Evolutionary conservation across 495 filamentous ascomycete species (phyloP), one percentile per base, ranked within the genome.

Genomic region (Usnea hakonensis): DNA sequence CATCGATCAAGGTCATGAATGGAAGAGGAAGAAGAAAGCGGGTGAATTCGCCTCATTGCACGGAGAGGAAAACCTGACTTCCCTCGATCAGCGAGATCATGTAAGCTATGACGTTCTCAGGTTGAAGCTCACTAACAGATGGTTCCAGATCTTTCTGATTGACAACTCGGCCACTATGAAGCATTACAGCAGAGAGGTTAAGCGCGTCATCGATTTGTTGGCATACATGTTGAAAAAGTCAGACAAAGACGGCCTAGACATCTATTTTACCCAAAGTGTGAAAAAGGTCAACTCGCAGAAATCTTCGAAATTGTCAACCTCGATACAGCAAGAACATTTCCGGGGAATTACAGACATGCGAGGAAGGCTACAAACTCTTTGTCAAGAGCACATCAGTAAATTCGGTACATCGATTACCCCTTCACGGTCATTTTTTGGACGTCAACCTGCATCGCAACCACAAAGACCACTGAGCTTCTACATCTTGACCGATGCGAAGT

Each of bases 401-500:
- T 44, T 50, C 74, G 75, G 75, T 63, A 73, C 48, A 26, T 54
- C 9, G 37, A 63, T 8, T 30, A 5, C 19, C 13, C 46, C 46
- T 3, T 14, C 46, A 26, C 28, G 7, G 13, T 0, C 23, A 4
- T 41, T 46, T 4, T 61, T 35, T 6, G 63, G 66, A 6, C 61
- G 65, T 35, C 41, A 50, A 26, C 67, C 70, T 7, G 26, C 41
- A 23, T 28, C 26, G 1, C 38, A 28, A 44, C 19, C 43, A 11
- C 44, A 52, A 69, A 41, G 62, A 37, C 66, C 69, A 21, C 54
- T 75, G 2, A 76, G 67, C 53, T 61, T 79, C 10, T 77, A 76
- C 33, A 61, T 79, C 2, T 65, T 79, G 32, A 79, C 76, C 0
- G 71, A 77, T 48, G 76, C 71, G 11, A 62, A 71, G 23, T 79